These are phyloP conservation scores for Ustilago trichophora DNA, from an alignment of 1,284 basidiomycete genomes.

Conservation along the genomic window DNA sequence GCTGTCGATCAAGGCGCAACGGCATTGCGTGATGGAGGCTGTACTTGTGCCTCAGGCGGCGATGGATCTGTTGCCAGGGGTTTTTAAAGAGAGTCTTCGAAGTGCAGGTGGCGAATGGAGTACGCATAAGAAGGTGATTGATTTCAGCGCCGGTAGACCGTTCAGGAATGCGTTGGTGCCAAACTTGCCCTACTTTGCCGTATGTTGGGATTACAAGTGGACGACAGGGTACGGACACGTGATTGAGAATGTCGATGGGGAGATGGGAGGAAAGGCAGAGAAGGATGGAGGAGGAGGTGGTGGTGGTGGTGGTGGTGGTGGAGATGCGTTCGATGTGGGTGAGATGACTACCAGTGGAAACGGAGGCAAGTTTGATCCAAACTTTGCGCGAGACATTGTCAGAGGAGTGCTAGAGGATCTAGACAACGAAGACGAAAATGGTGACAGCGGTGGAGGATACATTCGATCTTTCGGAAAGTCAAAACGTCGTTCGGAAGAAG, in stretches of 20 bases:
- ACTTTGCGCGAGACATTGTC: conserved; percentile 91
- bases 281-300: not conserved
- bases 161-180: conserved; percentile 75
- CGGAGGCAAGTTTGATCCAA: conserved; percentile 33
- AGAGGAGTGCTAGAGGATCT: conserved; percentile 88
- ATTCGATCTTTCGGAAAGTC: conserved; percentile 70
- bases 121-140: conserved; percentile 94
- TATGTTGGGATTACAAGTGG: conserved; percentile 96
- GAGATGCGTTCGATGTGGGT: conserved; percentile 71
- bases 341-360: conserved; percentile 16
- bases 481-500: conserved; percentile 70
- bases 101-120: conserved; percentile 94
- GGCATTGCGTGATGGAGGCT: conserved; percentile 88
- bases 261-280: conserved; percentile 69
- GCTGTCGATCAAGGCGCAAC: conserved; percentile 82
- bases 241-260: conserved; percentile 63
- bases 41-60: conserved; percentile 86
- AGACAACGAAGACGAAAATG: conserved; percentile 74
- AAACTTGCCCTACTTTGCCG: conserved; percentile 97
- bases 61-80: conserved; percentile 85
- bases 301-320: no score
- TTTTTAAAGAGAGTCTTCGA: conserved; percentile 94
- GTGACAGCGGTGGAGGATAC: conserved; percentile 2
- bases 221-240: conserved; percentile 78
- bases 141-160: conserved; percentile 74